Evolutionary conservation across 768 basidiomycete genomes (phyloP).

Genomic region (Daedaleopsis nitida): DNA sequence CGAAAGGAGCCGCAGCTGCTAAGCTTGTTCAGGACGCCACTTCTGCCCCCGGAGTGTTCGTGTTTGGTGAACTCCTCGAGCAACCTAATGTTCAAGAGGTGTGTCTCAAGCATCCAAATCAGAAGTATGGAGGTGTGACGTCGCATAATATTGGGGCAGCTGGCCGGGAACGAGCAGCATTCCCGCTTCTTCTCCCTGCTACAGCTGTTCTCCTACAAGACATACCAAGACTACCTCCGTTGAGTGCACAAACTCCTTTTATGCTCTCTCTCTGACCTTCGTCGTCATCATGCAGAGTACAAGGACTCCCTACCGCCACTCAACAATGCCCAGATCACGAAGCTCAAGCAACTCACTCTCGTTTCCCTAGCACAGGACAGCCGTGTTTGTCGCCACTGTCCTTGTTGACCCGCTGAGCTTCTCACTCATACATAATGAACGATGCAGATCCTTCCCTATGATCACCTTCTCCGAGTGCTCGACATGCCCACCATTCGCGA

Average conservation of each 20-base stretch:
- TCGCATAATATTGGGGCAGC: conserved; percentile 43
- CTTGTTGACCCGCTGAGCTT: neutral
- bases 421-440: neutral
- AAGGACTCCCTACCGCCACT: conserved; percentile 67
- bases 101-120: conserved; percentile 22
- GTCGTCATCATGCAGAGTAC: conserved; percentile 49
- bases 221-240: conserved; percentile 81
- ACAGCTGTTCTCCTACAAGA: conserved; percentile 89
- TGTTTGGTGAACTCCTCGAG: conserved; percentile 88
- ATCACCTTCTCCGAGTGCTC: conserved; percentile 66
- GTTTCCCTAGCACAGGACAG: conserved; percentile 78
- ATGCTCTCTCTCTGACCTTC: neutral
- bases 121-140: neutral
- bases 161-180: conserved; percentile 66
- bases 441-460: conserved; percentile 78
- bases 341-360: conserved; percentile 92
- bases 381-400: conserved; percentile 55
- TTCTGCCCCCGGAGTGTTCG: conserved; percentile 87
- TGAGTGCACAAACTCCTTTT: conserved; percentile 3
- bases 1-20: conserved; percentile 90
- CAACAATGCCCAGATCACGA: conserved; percentile 72
- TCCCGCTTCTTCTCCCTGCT: conserved; percentile 64
- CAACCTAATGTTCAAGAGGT: conserved; percentile 86
- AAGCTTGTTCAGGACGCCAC: conserved; percentile 87
- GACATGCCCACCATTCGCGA: conserved; percentile 81